These are phyloP conservation scores for Piromyces sp. DNA, from an alignment of 192 early-diverging fungal genomes.

Conservation along the genomic window DNA sequence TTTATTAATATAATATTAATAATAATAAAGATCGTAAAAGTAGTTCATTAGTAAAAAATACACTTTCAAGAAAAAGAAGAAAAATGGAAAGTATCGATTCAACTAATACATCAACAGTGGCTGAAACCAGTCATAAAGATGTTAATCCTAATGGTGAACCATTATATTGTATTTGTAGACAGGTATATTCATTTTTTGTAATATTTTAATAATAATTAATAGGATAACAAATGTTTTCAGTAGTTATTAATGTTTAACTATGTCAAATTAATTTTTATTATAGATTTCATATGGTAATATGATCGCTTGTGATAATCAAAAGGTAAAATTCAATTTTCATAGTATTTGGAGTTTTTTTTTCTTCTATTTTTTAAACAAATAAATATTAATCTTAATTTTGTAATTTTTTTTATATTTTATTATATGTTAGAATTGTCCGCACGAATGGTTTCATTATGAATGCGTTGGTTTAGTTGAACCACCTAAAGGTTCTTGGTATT, in stretches of 20 bases:
- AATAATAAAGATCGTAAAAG: background rate
- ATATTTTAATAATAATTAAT: no score
- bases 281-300: slow-evolving; percentile 91
- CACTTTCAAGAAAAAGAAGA: background rate
- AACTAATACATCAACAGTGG: background rate
- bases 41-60: background rate
- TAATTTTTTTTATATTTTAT: background rate
- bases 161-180: background rate
- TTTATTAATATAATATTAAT: no score
- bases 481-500: slow-evolving; percentile 93
- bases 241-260: no score
- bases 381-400: no score
- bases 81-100: background rate
- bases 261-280: background rate
- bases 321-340: slow-evolving; percentile 25
- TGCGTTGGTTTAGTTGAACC: slow-evolving; percentile 78
- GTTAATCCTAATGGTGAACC: background rate
- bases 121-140: background rate
- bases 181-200: background rate
- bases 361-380: no score
- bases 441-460: slow-evolving; percentile 94
- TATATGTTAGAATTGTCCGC: background rate
- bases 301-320: slow-evolving; percentile 82
- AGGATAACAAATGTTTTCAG: no score
- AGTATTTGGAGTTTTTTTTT: no score